Percentiles rank a stretch among this genome's conserved stretches.
Evolutionary conservation across 2,329 filamentous ascomycete genomes (phyloP).

Genomic region (Epicoccum sorghinum): DNA sequence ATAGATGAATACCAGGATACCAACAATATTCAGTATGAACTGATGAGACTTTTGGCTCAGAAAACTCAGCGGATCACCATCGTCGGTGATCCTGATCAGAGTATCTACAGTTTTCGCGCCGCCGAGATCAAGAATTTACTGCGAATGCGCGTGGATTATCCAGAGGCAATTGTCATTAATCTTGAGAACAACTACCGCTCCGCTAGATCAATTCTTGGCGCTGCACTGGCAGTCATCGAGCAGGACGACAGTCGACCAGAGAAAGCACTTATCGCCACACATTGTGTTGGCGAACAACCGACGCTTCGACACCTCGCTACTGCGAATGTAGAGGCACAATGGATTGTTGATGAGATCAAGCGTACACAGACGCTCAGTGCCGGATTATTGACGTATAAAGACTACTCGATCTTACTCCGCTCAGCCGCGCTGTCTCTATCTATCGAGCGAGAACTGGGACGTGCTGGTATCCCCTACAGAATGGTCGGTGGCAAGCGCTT

Average conservation of each 20-base stretch:
- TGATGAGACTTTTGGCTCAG: conserved; percentile 88
- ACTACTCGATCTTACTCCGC: conserved; percentile 86
- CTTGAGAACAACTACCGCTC: conserved; percentile 96
- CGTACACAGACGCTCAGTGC: conserved; percentile 74
- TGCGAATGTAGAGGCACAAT: conserved; percentile 76
- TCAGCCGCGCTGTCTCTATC: conserved; percentile 81
- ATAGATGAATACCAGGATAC: conserved; percentile 99
- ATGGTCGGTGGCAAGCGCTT: conserved; percentile 94
- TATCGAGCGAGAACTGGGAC: conserved; percentile 83
- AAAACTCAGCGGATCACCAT: conserved; percentile 80
- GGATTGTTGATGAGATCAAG: conserved; percentile 85
- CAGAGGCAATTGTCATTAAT: conserved; percentile 78
- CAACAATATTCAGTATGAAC: conserved; percentile 90
- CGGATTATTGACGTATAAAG: conserved; percentile 72
- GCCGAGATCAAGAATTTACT: conserved; percentile 89
- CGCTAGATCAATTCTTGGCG: conserved; percentile 79
- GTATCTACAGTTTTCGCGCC: conserved; percentile 94
- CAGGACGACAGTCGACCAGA: conserved; percentile 82
- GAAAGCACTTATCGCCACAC: conserved; percentile 80
- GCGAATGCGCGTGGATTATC: conserved; percentile 77
- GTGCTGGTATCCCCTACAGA: conserved; percentile 81
- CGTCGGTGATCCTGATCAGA: conserved; percentile 96
- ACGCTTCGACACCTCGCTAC: conserved; percentile 77
- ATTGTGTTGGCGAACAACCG: conserved; percentile 77
- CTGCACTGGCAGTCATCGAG: conserved; percentile 85